These are phyloP conservation scores for Ceratocystis cubensis DNA, from an alignment of 2,329 filamentous ascomycete genomes.

Conservation along the genomic window DNA sequence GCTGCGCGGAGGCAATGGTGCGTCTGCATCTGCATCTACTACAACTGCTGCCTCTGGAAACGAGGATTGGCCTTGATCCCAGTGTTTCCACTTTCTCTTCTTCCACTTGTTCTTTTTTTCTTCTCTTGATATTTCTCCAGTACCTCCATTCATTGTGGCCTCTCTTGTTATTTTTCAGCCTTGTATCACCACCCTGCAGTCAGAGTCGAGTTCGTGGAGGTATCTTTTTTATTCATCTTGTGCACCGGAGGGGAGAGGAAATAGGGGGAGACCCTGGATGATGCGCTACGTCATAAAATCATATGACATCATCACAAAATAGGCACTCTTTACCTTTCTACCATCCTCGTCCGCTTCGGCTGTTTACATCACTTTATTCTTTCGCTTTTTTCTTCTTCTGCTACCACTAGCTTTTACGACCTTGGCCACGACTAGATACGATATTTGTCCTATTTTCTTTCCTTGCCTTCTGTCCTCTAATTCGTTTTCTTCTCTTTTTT, in stretches of 20 bases:
- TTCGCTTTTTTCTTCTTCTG: constrained; percentile 21
- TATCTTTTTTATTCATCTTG: constrained; percentile 22
- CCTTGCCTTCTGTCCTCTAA: neutral
- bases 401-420: constrained; percentile 20
- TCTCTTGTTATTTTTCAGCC: constrained; percentile 12
- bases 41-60: neutral
- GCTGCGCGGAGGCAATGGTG: constrained; percentile 1
- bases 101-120: constrained; percentile 13
- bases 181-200: constrained; percentile 21
- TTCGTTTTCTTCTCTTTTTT: constrained; percentile 15
- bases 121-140: constrained; percentile 20
- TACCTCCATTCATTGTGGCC: constrained; percentile 8
- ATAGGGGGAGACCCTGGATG: neutral
- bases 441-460: constrained; percentile 1
- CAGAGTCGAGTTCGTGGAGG: constrained; percentile 21
- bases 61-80: constrained; percentile 29
- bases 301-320: neutral
- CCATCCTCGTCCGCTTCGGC: neutral
- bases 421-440: constrained; percentile 10
- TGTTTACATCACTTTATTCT: neutral
- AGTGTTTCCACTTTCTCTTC: constrained; percentile 28
- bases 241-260: neutral
- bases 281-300: neutral
- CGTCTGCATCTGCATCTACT: neutral
- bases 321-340: neutral